Base-by-base conservation (phyloP, 257 asterid genomes). In the Solanum chilense region DNA sequence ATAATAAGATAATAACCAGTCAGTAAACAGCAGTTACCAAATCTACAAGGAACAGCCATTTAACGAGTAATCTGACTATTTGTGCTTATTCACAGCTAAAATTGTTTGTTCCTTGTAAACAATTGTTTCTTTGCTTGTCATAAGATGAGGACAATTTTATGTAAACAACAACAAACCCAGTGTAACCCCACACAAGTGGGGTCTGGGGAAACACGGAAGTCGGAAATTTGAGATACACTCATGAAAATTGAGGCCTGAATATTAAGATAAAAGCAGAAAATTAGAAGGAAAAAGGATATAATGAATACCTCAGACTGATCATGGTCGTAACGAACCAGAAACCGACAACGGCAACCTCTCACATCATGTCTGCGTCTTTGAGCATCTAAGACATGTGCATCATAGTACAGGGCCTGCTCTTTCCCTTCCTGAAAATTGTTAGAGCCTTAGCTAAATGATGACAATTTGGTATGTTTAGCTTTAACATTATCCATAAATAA, bases 321-420 rank as follows among this genome's bases (percentile, higher is more conserved):
- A 44, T 97, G 99, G 92, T 94, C 98, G 86, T 97, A 97, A 56
- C 98, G 97, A 85, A 97, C 99, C 83, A 97, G 93, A 89, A 95
- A 97, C 90, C 99, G 94, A 92, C 99, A 97, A 52, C 99, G 99
- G 83, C 99, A 96, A 62, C 99, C 99, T 89, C 99, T 91, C 82
- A 91, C 95, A 60, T 97, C 99, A 84, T 97, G 99, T 92, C 99
- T 93, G 89, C 99, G 97, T 92, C 98, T 93, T 88, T 96, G 98
- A 71, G 99, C 97, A 91, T 94, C 96, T 74, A 96, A 96, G 89
- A 96, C 98, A 88, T 93, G 99, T 23, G 99, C 99, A 91, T 97
- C 99, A 68, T 92, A 97, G 92, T 97, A 97, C 84, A 97, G 92
- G 86, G 99, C 99, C 92, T 96, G 99, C 84, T 97, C 99, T 93